phyloP scores from a whole-genome alignment of 306 rosid species.

The Gastrolobium bilobum region DNA sequence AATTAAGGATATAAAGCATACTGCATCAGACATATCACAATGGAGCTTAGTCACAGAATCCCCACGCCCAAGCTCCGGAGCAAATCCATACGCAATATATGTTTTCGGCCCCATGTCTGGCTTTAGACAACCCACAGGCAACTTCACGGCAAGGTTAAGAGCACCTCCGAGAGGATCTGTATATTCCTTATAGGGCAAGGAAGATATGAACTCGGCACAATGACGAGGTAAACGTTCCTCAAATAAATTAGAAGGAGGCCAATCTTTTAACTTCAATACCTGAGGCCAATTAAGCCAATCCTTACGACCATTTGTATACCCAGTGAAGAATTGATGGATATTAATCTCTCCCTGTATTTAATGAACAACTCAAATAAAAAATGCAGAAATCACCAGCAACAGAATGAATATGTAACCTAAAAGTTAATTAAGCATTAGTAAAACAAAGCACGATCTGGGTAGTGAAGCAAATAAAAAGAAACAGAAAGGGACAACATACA shows the following conservation, averaged over 20 bases:
- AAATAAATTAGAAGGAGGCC: constrained; percentile 76
- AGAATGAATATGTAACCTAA: not conserved
- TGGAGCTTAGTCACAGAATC: constrained; percentile 33
- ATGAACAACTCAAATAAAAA: constrained; percentile 2
- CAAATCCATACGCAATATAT: constrained; percentile 75
- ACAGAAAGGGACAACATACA: no score
- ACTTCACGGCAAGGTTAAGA: constrained; percentile 59
- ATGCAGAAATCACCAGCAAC: not conserved
- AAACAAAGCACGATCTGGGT: no score
- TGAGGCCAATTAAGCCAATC: constrained; percentile 59
- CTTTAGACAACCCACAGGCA: constrained; percentile 47
- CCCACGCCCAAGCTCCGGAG: constrained; percentile 79
- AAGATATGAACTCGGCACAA: constrained; percentile 64
- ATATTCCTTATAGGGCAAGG: constrained; percentile 72
- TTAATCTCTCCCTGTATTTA: constrained; percentile 67
- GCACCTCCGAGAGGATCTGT: constrained; percentile 65
- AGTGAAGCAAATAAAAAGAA: no score
- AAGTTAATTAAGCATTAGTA: no score
- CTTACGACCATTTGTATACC: constrained; percentile 56
- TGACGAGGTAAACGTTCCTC: constrained; percentile 76
- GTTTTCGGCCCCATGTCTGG: constrained; percentile 87
- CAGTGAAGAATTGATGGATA: constrained; percentile 74
- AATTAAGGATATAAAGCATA: constrained; percentile 45
- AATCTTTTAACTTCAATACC: constrained; percentile 73
- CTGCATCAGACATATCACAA: constrained; percentile 46